Evolutionary conservation across 2,329 filamentous ascomycete species (phyloP), one percentile per base, ranked within the genome.

Genomic region (Fusarium acutatum): DNA sequence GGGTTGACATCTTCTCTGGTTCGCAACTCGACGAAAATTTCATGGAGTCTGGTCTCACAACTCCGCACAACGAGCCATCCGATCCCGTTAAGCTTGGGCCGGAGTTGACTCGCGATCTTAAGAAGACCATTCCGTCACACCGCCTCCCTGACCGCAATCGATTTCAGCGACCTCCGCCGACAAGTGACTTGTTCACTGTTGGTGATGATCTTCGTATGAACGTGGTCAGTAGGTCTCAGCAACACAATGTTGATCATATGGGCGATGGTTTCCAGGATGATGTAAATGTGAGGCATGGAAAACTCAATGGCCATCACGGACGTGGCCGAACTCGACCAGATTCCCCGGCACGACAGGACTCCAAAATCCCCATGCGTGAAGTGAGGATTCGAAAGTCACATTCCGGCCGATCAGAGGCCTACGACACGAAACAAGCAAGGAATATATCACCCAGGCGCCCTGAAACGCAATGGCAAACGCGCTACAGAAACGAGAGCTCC

Each of bases 281-380:
- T 15, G 61, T 46, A 26, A 46, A 72, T 32, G 62, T 73, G 58
- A 67, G 61, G 38, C 75, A 68, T 26, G 74, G 47, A 30, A 75
- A 74, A 37, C 40, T 63, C 13, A 67, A 68, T 38, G 71, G 67
- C 11, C 70, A 69, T 63, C 52, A 75, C 60, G 66, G 69, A 22
- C 54, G 64, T 32, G 56, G 68, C 13, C 74, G 74, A 30, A 46
- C 52, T 34, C 76, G 75, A 24, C 76, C 77, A 11, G 69, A 69
- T 18, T 79, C 78, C 8, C 78, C 78, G 38, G 64, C 72, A 14
- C 67, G 75, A 32, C 77, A 64, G 26, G 79, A 80, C 28, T 75
- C 81, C 24, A 83, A 80, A 53, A 78, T 85, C n/a, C 80, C 85
- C 2, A 75, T 85, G 64, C 82, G 85, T 26, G 83, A 86, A 58